Base-by-base conservation (phyloP, 2,329 filamentous ascomycete species). In the Canariomyces notabilis region DNA sequence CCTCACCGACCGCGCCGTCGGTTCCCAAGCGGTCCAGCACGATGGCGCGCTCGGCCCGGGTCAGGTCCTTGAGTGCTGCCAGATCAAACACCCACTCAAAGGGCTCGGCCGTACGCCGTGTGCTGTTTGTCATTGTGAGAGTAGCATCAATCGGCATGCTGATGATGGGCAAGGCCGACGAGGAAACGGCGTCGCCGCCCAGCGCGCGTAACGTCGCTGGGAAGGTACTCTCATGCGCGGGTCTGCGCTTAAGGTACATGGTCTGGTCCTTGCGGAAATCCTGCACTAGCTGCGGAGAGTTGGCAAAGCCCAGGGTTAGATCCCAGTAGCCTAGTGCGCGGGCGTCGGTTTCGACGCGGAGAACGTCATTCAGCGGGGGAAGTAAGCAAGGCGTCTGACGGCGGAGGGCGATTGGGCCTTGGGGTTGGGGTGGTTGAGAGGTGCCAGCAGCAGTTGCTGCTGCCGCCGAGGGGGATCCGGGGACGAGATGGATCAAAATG, bases 1-100 rank as follows among this genome's bases (percentile, higher is more conserved):
- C 67, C n/a, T 67, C 67, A 0, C 69, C 70, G 20, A 73, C 70
- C 3, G 70, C 71, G 5, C 71, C 76, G 21, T 74, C 69, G 4
- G 72, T 64, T 11, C 69, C 73, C 6, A 64, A 57, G 3, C 58
- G 72, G 64, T 70, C 74, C 7, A 89, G 69, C 3, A 87, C 73
- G 19, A 81, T 69, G 0, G 75, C 75, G 44, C 79, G 76, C 58
- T 95, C 89, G 0, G 83, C 80, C 42, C 84, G 72, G 62, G 70
- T 86, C 62, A 72, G 78, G 52, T 55, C 67, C 60, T 57, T 63
- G 48, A 70, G 85, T 60, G 48, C 75, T 53, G 76, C 71, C 0
- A 89, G 73, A 1, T 72, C 67, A 61, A 95, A 88, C 1, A 95
- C 61, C 85, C 87, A 91, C 51, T 85, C 80, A 59, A 91, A 78